phyloP scores from a whole-genome alignment of 208 protist species.

The Trypanosoma melophagium region DNA sequence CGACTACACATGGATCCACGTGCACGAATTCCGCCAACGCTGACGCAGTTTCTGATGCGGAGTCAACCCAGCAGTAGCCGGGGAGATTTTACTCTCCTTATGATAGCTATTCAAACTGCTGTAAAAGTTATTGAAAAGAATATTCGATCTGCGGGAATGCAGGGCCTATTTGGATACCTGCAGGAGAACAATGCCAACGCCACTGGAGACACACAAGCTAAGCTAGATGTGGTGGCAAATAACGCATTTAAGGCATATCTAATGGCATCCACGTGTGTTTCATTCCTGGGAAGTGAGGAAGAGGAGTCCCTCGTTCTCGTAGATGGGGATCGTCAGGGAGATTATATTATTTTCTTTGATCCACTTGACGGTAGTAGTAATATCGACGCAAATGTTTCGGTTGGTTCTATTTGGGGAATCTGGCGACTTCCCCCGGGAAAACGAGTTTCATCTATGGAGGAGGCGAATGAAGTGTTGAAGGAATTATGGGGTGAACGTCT shows the following conservation, averaged over 20 bases:
- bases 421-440: constrained; percentile 76
- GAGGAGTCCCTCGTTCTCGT: constrained; percentile 78
- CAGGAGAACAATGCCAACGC: constrained; percentile 50
- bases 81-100: constrained; percentile 86
- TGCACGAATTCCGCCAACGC: constrained; percentile 42
- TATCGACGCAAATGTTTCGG: constrained; percentile 96
- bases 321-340: constrained; percentile 57
- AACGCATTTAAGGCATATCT: constrained; percentile 86
- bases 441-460: constrained; percentile 75
- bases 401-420: constrained; percentile 94
- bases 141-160: constrained; percentile 82
- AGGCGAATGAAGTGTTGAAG: constrained; percentile 72
- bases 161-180: constrained; percentile 82
- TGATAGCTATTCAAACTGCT: constrained; percentile 89
- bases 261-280: constrained; percentile 70
- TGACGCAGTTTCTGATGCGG: constrained; percentile 86
- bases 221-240: constrained; percentile 88
- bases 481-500: constrained; percentile 67
- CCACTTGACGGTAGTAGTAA: constrained; percentile 96
- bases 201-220: constrained; percentile 83
- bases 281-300: constrained; percentile 81
- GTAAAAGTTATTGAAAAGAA: constrained; percentile 88
- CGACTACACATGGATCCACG: neutral
- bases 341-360: constrained; percentile 95
- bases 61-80: constrained; percentile 74